These are phyloP conservation scores for Fomitiporia mediterranea DNA, from an alignment of 1,284 basidiomycete species.

Conservation along the genomic window DNA sequence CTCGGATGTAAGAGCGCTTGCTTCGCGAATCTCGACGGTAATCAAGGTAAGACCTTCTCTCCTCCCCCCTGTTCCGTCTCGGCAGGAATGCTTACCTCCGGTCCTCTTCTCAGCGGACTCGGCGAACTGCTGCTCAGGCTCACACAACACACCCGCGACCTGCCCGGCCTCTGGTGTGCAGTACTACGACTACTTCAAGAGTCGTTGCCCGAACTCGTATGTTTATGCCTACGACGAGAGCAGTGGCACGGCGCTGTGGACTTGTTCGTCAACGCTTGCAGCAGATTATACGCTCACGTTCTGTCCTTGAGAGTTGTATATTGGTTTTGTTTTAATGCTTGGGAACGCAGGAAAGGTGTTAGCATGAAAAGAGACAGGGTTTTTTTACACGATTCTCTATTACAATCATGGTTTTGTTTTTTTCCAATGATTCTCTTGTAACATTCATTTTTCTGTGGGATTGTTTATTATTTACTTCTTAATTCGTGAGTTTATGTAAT, in stretches of 20 bases:
- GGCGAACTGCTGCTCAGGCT: constrained; percentile 54
- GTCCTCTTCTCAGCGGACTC: constrained; percentile 28
- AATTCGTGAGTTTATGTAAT: too few species aligned
- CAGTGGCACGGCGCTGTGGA: constrained; percentile 48
- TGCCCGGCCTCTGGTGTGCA: constrained; percentile 43
- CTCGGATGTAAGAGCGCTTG: constrained; percentile 60
- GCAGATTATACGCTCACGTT: constrained; percentile 55
- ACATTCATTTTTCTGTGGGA: too few species aligned
- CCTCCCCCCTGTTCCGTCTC: background rate
- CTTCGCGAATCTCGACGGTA: constrained; percentile 45
- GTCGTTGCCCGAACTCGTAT: constrained; percentile 49
- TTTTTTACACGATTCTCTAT: background rate
- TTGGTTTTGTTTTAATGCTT: background rate
- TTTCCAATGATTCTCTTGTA: too few species aligned
- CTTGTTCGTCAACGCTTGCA: constrained; percentile 37
- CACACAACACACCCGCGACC: constrained; percentile 41
- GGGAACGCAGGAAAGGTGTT: too few species aligned
- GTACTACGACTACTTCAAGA: constrained; percentile 55
- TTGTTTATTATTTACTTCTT: too few species aligned
- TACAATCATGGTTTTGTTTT: background rate
- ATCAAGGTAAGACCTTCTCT: constrained; percentile 32
- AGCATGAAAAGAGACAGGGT: too few species aligned
- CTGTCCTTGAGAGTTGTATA: constrained; percentile 35
- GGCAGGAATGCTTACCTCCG: background rate
- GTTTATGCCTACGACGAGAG: constrained; percentile 56